A percentile compares a stretch with the other conserved stretches of the same genome.
phyloP scores from a whole-genome alignment of 805 yeast genomes.

The Schizosaccharomyces cryophilus region DNA sequence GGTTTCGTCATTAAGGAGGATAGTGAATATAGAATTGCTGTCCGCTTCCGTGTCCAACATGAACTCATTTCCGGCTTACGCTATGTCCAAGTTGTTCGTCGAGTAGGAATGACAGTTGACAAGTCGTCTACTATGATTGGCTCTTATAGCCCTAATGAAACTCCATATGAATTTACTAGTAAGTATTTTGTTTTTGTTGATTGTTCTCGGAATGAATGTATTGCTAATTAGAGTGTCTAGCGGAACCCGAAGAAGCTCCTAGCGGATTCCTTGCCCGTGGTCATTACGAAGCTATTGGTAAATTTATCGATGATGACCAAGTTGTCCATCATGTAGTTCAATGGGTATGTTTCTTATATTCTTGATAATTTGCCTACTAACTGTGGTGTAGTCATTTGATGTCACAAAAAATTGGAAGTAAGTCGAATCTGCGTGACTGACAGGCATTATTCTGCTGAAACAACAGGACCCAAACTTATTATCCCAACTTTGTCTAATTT shows the following conservation, averaged over 20 bases:
- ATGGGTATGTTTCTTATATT: slow-evolving; percentile 69
- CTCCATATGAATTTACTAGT: slow-evolving; percentile 42
- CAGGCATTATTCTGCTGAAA: background rate
- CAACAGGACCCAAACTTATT: too few species aligned
- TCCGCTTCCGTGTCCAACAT: slow-evolving; percentile 66
- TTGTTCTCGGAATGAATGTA: background rate
- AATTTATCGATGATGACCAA: slow-evolving; percentile 71
- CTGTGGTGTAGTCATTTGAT: background rate
- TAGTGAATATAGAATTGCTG: slow-evolving; percentile 42
- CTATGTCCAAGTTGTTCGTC: slow-evolving; percentile 62
- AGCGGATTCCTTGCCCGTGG: slow-evolving; percentile 77
- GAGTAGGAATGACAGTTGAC: slow-evolving; percentile 70
- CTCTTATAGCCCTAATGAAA: slow-evolving; percentile 62
- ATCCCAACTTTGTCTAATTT: too few species aligned
- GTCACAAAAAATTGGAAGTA: background rate
- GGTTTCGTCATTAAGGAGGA: slow-evolving; percentile 60
- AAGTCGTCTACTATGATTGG: slow-evolving; percentile 65
- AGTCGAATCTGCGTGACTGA: background rate
- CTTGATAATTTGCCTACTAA: slow-evolving; percentile 11
- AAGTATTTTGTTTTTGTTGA: slow-evolving; percentile 7
- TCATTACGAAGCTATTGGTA: slow-evolving; percentile 51
- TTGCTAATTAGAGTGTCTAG: background rate
- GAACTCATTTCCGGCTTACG: slow-evolving; percentile 77
- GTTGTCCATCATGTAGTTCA: slow-evolving; percentile 46
- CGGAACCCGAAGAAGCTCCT: slow-evolving; percentile 61